phyloP scores from a whole-genome alignment of 2,329 filamentous ascomycete species.

The Drechslerella dactyloides region DNA sequence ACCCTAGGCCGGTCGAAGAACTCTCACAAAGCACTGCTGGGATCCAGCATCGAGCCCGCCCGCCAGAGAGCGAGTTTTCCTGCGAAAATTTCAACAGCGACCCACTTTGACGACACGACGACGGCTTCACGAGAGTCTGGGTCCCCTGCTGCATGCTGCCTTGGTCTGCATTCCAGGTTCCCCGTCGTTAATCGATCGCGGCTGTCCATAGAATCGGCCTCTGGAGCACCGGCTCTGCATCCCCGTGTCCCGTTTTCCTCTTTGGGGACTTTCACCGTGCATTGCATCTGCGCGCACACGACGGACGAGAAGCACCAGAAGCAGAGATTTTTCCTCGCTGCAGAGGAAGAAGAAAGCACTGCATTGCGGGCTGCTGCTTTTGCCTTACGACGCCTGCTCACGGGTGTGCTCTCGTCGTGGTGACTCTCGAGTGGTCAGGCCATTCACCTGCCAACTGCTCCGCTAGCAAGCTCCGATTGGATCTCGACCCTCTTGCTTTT shows the following conservation, averaged over 20 bases:
- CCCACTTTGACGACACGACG: neutral
- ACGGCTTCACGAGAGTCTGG: neutral
- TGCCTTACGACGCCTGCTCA: constrained; percentile 1
- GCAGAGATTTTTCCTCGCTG: constrained; percentile 7
- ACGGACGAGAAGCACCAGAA: constrained; percentile 15
- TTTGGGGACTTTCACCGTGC: constrained; percentile 25
- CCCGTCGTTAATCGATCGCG: neutral
- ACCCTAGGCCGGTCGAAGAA: neutral
- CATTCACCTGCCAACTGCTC: constrained; percentile 32
- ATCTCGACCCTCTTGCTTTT: constrained; percentile 12
- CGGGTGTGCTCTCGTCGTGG: constrained; percentile 31
- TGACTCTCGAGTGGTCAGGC: constrained; percentile 47
- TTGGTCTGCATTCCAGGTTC: constrained; percentile 2
- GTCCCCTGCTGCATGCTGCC: neutral
- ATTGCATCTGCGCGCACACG: constrained; percentile 12
- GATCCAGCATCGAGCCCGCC: neutral
- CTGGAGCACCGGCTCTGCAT: constrained; percentile 22
- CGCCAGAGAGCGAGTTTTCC: neutral
- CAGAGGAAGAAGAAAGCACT: too few species aligned
- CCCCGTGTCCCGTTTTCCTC: constrained; percentile 29
- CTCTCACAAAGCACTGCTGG: neutral
- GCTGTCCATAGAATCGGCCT: constrained; percentile 6
- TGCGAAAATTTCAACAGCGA: neutral
- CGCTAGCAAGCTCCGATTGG: constrained; percentile 46
- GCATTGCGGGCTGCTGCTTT: neutral